These are phyloP conservation scores for Nannochloris sp. DNA, from an alignment of 139 green algal species.

Conservation along the genomic window DNA sequence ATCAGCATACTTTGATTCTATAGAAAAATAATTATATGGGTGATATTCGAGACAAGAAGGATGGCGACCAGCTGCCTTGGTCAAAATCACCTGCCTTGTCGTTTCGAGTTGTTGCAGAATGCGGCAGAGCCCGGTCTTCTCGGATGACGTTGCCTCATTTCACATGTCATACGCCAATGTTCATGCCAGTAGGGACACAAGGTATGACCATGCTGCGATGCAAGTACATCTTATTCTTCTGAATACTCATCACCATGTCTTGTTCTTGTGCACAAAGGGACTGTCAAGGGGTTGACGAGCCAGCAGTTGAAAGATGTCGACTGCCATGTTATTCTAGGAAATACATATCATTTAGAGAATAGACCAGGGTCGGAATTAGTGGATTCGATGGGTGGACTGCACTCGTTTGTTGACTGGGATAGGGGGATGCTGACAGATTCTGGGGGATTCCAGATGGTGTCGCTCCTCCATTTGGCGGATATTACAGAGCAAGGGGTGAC, in stretches of 20 bases:
- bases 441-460: conserved; percentile 81
- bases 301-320: conserved; percentile 64
- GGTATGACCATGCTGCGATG: conserved; percentile 28
- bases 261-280: not conserved
- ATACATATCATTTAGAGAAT: conserved; percentile 79
- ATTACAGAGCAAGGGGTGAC: conserved; percentile 89
- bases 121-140: conserved; percentile 57
- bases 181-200: conserved; percentile 98
- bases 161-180: conserved; percentile 87
- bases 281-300: conserved; percentile 78
- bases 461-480: conserved; percentile 77
- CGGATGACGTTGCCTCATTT: conserved; percentile 79
- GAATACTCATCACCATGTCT: too few species aligned
- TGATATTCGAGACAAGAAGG: not conserved
- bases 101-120: conserved; percentile 57
- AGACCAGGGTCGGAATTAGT: conserved; percentile 68
- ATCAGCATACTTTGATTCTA: not conserved
- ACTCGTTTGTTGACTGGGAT: conserved; percentile 85
- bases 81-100: conserved; percentile 27
- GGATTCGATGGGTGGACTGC: conserved; percentile 69
- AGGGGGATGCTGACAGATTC: conserved; percentile 70
- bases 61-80: conserved; percentile 16
- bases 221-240: not conserved
- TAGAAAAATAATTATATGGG: not conserved
- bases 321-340: conserved; percentile 89